A percentile compares a stretch with the other conserved stretches of the same genome.
phyloP scores from a whole-genome alignment of 1,284 basidiomycete genomes.

The Sporisorium scitamineum region DNA sequence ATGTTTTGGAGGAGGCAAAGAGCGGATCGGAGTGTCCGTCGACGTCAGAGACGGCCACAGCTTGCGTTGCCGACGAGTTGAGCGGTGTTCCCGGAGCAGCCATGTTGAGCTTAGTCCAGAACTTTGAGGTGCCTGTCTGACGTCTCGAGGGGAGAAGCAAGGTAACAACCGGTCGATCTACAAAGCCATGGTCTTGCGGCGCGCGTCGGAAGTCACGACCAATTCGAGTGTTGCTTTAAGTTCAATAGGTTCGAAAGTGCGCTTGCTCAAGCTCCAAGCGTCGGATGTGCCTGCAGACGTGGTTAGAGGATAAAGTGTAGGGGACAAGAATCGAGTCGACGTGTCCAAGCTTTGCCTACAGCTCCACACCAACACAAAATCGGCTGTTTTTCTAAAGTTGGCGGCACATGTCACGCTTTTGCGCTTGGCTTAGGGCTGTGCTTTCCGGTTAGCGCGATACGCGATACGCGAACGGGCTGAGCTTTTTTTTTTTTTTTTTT shows the following conservation, averaged over 20 bases:
- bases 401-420: background rate
- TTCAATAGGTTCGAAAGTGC: too few relatives aligned
- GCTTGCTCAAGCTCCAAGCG: constrained; percentile 3
- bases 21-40: constrained; percentile 28
- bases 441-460: constrained; percentile 16
- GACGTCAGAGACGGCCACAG: constrained; percentile 12
- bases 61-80: constrained; percentile 23
- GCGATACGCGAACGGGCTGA: constrained; percentile 4
- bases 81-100: constrained; percentile 44
- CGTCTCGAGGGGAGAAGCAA: background rate
- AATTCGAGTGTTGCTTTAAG: background rate
- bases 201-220: background rate
- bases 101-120: constrained; percentile 13
- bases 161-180: background rate
- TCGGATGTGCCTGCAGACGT: constrained; percentile 5
- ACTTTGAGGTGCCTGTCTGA: too few relatives aligned
- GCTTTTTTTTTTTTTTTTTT: background rate
- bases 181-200: constrained; percentile 5
- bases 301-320: background rate
- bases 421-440: constrained; percentile 15
- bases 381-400: background rate
- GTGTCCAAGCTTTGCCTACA: background rate
- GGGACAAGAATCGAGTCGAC: background rate
- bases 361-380: constrained; percentile 32
- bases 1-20: constrained; percentile 15